Evolutionary conservation across 2,329 filamentous ascomycete species (phyloP).

Genomic region (Stromatinia cepivora): DNA sequence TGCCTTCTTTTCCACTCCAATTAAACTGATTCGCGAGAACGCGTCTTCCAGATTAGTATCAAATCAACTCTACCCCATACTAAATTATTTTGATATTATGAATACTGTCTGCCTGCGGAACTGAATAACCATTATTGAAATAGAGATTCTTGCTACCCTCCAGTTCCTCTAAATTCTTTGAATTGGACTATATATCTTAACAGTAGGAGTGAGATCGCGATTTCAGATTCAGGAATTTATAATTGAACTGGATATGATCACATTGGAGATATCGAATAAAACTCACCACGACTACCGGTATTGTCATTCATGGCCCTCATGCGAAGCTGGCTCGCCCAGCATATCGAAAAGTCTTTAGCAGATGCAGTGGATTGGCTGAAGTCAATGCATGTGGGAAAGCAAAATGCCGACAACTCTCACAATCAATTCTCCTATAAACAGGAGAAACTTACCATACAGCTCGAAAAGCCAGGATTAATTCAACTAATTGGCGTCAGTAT

Average conservation of each 20-base stretch:
- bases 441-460: slow-evolving; percentile 8
- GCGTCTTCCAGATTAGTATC: slow-evolving; percentile 1
- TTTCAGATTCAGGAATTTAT: background rate
- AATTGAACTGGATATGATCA: background rate
- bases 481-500: slow-evolving; percentile 16
- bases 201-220: background rate
- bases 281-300: no score
- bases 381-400: background rate
- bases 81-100: background rate
- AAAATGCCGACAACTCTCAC: background rate
- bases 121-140: background rate
- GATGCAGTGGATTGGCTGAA: slow-evolving; percentile 14
- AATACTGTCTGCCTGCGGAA: background rate
- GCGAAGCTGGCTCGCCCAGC: slow-evolving; percentile 13
- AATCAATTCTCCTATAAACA: slow-evolving; percentile 15
- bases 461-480: slow-evolving; percentile 2
- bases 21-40: background rate
- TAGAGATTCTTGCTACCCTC: background rate
- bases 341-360: slow-evolving; percentile 9
- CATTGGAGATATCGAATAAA: background rate
- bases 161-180: background rate
- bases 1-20: background rate
- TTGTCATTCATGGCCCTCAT: slow-evolving; percentile 6
- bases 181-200: background rate
- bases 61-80: background rate